Evolutionary conservation across 148 eudicot genomes (phyloP), one percentile per base, ranked within the genome.

Genomic region (Mesembryanthemum crystallinum): DNA sequence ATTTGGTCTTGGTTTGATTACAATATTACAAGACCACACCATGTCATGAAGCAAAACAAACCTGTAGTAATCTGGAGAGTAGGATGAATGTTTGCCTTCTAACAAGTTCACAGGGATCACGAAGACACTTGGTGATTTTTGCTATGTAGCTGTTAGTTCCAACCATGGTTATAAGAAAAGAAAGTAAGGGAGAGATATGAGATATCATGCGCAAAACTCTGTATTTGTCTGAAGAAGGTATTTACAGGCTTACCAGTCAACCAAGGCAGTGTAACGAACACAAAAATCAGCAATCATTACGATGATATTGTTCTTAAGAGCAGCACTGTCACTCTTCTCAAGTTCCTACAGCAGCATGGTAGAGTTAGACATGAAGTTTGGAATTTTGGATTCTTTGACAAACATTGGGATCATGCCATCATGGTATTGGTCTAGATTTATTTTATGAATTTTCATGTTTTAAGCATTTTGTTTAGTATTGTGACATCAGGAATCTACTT

Each of bases 231-330:
- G 29, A 24, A 21, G 15, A 69, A 49, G 24, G 79, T 23, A 63
- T 54, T 29, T 25, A 28, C 49, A 64, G 63, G 33, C 88, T 82
- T 74, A 95, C 99, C 99, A 89, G 83, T 95, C 99, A 73, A 95
- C 91, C 71, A 95, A 80, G 69, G 97, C 97, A 73, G 99, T 95
- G 83, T 95, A 91, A 28, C 89, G 99, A 67, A 95, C 94, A 77
- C 94, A 95, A 78, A 95, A 92, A 83, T 95, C 99, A 65, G 98
- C 89, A 97, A 95, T 89, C 86, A 86, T 83, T 23, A 89, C 94
- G 14, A 95, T 73, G 25, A 95, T 95, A 81, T 92, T 91, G 77
- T 95, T 95, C 76, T 97, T 90, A 57, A 95, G 89, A 42, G 97
- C 89, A 69, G 99, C 97, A 80, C 81, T 82, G 43, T 89, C 92